Conservation (phyloP, 331 rosid species). For the Quercus tomentella region DNA sequence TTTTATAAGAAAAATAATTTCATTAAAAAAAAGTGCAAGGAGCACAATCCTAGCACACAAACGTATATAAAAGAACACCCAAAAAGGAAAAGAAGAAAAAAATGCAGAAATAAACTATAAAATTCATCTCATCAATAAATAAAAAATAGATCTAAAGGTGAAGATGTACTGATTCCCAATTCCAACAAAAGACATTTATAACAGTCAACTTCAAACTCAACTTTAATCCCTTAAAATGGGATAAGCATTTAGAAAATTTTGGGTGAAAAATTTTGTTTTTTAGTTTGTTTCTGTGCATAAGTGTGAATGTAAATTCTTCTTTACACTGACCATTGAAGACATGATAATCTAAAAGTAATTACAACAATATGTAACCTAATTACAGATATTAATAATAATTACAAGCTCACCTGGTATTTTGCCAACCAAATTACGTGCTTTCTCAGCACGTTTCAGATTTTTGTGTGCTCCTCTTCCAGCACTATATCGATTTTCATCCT, state of each 20-base stretch:
- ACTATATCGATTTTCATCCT: constrained; percentile 90
- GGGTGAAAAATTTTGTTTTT: background rate
- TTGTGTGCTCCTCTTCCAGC: constrained; percentile 97
- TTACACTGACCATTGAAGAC: background rate
- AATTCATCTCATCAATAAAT: no score
- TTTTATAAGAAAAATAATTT: no score
- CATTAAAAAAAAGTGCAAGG: no score
- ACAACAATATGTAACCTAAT: background rate
- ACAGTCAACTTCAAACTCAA: background rate
- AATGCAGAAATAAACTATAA: no score
- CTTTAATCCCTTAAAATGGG: background rate
- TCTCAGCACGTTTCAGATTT: constrained; percentile 91
- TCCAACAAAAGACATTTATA: background rate
- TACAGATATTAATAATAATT: constrained; percentile 2
- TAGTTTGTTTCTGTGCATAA: background rate
- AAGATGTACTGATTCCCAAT: background rate
- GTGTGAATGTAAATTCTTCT: background rate
- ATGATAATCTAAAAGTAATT: background rate
- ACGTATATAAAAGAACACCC: no score
- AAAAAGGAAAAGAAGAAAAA: no score
- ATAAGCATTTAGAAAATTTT: background rate
- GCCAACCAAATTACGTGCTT: constrained; percentile 69
- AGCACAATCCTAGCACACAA: no score
- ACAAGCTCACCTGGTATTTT: constrained; percentile 71
- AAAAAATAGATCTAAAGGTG: no score